Conservation (phyloP, 2,329 filamentous ascomycete genomes). For the Aschersonia sp. region DNA sequence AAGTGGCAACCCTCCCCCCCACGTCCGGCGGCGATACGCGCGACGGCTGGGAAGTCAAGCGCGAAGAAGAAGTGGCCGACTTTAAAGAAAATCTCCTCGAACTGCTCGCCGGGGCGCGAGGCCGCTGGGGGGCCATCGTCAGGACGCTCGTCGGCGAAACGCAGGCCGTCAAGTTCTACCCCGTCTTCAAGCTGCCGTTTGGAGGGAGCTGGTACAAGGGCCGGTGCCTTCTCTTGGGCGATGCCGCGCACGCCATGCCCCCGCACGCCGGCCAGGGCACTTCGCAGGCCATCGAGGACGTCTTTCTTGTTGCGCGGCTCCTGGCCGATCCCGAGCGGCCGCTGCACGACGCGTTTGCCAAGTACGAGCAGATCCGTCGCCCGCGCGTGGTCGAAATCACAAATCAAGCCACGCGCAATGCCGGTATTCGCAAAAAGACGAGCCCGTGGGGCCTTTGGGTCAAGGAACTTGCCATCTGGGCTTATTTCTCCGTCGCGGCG, state of each 20-base stretch:
- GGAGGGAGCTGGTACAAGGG: conserved; percentile 20
- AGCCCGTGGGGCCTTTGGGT: conserved; percentile 1
- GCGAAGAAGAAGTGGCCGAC: conserved; percentile 4
- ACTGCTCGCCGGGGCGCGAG: conserved; percentile 9
- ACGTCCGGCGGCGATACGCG: conserved; percentile 7
- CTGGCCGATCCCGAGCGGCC: conserved; percentile 7
- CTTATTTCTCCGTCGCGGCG: neutral
- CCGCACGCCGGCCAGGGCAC: conserved; percentile 39
- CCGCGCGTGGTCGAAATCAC: conserved; percentile 2
- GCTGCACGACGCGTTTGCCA: neutral
- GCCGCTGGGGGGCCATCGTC: conserved; percentile 12
- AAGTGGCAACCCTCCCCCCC: conserved; percentile 10
- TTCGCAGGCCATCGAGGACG: conserved; percentile 41
- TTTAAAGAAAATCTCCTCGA: conserved; percentile 13
- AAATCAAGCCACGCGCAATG: neutral
- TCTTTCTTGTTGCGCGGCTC: conserved; percentile 28
- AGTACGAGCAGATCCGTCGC: neutral
- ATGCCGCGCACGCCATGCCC: conserved; percentile 40
- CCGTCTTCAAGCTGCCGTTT: conserved; percentile 15
- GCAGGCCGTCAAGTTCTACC: conserved; percentile 15
- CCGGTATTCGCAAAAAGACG: neutral
- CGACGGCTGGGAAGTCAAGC: conserved; percentile 2
- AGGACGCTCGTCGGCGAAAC: conserved; percentile 8
- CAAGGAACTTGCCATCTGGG: conserved; percentile 1
- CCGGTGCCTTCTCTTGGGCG: conserved; percentile 31